phyloP scores from a whole-genome alignment of 2,329 filamentous ascomycete species.

The Talaromyces sp. region DNA sequence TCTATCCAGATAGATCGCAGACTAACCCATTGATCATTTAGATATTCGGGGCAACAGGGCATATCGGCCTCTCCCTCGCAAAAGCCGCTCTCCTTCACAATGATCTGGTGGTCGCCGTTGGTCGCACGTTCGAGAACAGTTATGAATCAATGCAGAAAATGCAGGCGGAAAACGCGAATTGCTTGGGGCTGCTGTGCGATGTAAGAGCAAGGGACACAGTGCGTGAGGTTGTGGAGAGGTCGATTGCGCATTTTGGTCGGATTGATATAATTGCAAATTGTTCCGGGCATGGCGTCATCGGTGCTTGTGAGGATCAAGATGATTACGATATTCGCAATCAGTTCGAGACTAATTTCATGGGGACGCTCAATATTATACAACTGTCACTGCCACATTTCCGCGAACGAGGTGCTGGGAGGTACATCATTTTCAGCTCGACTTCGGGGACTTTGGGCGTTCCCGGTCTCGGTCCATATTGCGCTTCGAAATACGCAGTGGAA shows the following conservation, averaged over 20 bases:
- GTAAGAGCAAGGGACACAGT: conserved; percentile 79
- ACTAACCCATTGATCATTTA: conserved; percentile 25
- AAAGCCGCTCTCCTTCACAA: conserved; percentile 73
- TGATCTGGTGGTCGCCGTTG: conserved; percentile 81
- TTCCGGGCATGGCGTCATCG: conserved; percentile 92
- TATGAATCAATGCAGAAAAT: conserved; percentile 66
- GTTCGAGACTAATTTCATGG: conserved; percentile 97
- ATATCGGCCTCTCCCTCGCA: conserved; percentile 87
- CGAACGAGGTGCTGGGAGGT: conserved; percentile 67
- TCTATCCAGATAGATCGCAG: background rate
- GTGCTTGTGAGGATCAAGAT: conserved; percentile 93
- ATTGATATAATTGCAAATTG: conserved; percentile 91
- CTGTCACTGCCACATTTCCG: conserved; percentile 83
- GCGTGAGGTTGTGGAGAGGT: conserved; percentile 61
- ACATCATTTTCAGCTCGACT: conserved; percentile 91
- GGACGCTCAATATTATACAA: conserved; percentile 89
- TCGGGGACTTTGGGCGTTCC: conserved; percentile 90
- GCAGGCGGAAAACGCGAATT: conserved; percentile 55
- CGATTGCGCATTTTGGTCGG: conserved; percentile 69
- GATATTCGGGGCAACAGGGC: conserved; percentile 95
- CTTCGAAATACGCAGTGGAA: conserved; percentile 95
- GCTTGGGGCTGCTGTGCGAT: conserved; percentile 80
- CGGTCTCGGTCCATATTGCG: conserved; percentile 88
- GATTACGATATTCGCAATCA: conserved; percentile 91
- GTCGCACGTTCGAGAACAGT: conserved; percentile 72